Evolutionary conservation across 1,139 yeast genomes (phyloP).

Genomic region (Yamadazyma membranifaciens): DNA sequence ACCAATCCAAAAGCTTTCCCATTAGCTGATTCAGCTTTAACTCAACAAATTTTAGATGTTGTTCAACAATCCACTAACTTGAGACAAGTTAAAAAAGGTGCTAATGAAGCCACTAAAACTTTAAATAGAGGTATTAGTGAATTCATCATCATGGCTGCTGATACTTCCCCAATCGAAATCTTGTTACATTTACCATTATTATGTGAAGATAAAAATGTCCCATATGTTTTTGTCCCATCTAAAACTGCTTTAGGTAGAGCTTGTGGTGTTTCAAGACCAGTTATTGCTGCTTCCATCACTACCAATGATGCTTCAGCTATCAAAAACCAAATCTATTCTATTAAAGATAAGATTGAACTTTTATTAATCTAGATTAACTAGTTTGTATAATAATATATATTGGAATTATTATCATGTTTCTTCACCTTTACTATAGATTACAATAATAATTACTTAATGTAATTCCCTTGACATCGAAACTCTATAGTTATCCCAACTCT

Average conservation of each 20-base stretch:
- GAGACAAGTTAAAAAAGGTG: constrained; percentile 99
- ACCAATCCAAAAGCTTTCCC: constrained; percentile 97
- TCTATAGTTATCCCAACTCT: too few species aligned
- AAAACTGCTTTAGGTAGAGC: constrained; percentile 99
- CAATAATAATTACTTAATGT: too few species aligned
- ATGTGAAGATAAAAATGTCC: constrained; percentile 99
- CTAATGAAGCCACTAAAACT: constrained; percentile 99
- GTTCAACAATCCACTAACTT: constrained; percentile 97
- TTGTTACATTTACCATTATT: constrained; percentile 95
- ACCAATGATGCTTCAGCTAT: constrained; percentile 98
- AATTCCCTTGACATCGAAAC: too few species aligned
- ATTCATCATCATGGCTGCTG: constrained; percentile 99
- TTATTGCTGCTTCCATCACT: constrained; percentile 97
- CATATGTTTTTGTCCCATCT: constrained; percentile 97
- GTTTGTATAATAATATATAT: not conserved
- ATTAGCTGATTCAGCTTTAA: constrained; percentile 90
- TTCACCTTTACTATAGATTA: not conserved
- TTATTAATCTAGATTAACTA: constrained; percentile 66
- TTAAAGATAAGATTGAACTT: constrained; percentile 98
- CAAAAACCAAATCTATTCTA: constrained; percentile 94
- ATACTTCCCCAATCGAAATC: constrained; percentile 98
- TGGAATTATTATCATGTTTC: too few species aligned
- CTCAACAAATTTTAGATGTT: constrained; percentile 96
- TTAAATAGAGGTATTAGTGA: constrained; percentile 99
- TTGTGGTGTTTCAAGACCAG: constrained; percentile 99